Evolutionary conservation across 1,284 basidiomycete species (phyloP), one percentile per base, ranked within the genome.

Genomic region (Rhizoctonia solani): DNA sequence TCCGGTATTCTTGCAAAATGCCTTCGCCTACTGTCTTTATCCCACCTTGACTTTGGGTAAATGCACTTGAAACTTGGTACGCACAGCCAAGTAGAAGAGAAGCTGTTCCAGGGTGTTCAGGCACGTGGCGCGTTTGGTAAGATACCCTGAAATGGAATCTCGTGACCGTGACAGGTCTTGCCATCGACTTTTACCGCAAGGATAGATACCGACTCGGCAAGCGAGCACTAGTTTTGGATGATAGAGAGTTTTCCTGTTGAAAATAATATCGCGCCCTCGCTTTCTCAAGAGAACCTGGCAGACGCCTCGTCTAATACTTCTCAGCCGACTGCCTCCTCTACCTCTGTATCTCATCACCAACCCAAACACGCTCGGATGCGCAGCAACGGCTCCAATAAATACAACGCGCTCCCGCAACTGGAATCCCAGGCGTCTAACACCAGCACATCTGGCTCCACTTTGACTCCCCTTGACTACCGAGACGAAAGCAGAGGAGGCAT

Each of bases 281-380:
- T 21, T 42, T 11, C 49, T 54, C n/a, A n/a, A n/a, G n/a, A n/a
- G n/a, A n/a, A n/a, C n/a, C n/a, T n/a, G n/a, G n/a, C n/a, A n/a
- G n/a, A n/a, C n/a, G n/a, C n/a, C n/a, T 25, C 61, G 49, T 53
- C 61, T 50, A 53, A 47, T 65, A 47, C 13, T 65, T 65, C 61
- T 39, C 9, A 8, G 39, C 61, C 21, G 37, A 65, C 13, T 19
- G 61, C 61, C 19, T 53, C 61, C 11, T 65, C 61, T 27, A 65
- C 47, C 30, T 65, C 61, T 30, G 50, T 65, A 19, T n/a, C 61
- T 19, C 61, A 25, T 2, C 49, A 54, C 50, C 61, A 54, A 21
- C 41, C 61, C 27, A 44, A 46, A 9, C 52, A 66, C 30, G 21
- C 61, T 9, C 52, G 50, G 4, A 54, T 66, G 61, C 61, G 61